Evolutionary conservation across 2,329 filamentous ascomycete species (phyloP), one percentile per base, ranked within the genome.

Genomic region (Capronia americana): DNA sequence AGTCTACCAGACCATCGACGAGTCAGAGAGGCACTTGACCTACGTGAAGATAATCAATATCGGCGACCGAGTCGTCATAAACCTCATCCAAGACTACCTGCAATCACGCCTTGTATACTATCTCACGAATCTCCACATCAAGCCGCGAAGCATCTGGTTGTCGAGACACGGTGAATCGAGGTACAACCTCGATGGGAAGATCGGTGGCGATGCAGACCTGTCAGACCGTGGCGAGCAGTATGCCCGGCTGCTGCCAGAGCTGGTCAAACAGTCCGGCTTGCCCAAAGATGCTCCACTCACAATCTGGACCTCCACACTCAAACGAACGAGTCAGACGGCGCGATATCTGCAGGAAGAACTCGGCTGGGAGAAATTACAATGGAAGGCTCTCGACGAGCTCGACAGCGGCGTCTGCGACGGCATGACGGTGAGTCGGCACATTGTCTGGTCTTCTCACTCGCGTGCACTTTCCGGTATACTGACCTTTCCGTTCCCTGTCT

Each of bases 1-100:
- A 79, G 91, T 96, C 30, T 99, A 99, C 79, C 88, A 96, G 81
- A 94, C 92, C 1, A 92, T 99, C 74, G 92, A 96, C 72, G 91
- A 91, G 72, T 91, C 96, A 70, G 94, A 98, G 83, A 88, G 87
- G 72, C 85, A 94, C 73, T 87, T 95, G 74, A 97, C 95, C 44
- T 99, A 97, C 76, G 90, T 98, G 76, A 98, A 99, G 81, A 90
- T 99, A 76, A 96, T 98, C 85, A 90, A 99, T 75, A 92, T 98
- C 12, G 93, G 95, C 26, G 63, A 57, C 28, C 92, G 96, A 75
- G 93, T 98, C 76, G 95, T 98, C 75, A 98, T 99, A 86, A 99
- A 98, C 81, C 90, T 91, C 76, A 97, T 99, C 75, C 90, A 93
- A 76, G 95, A 99, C 79, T 99, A 99, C 76, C 85, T 99, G 30